A percentile compares a stretch with the other conserved stretches of the same genome.
Evolutionary conservation across 2,329 filamentous ascomycete species (phyloP).

Genomic region (Curvularia verruculosa): DNA sequence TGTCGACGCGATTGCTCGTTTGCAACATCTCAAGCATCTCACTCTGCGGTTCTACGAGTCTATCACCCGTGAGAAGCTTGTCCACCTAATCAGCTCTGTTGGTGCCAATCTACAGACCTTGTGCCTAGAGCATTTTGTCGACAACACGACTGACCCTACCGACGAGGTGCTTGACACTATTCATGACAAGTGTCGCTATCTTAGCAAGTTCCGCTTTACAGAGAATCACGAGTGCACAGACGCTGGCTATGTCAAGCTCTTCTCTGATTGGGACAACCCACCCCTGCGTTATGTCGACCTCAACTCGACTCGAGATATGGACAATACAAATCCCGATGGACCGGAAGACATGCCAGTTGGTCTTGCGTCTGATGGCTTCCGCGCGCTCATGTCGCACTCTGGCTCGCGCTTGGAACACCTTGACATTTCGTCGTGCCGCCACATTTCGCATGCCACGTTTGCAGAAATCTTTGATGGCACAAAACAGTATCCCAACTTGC

Average conservation of each 20-base stretch:
- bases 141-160: conserved; percentile 64
- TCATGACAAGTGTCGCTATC: conserved; percentile 68
- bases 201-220: conserved; percentile 80
- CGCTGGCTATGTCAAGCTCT: conserved; percentile 72
- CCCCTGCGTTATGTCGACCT: conserved; percentile 75
- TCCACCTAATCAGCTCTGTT: conserved; percentile 65
- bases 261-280: conserved; percentile 76
- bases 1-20: conserved; percentile 66
- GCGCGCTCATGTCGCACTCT: conserved; percentile 83
- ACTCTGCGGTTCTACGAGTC: conserved; percentile 70
- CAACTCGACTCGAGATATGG: conserved; percentile 76
- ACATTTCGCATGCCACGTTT: conserved; percentile 76
- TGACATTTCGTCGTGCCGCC: conserved; percentile 82
- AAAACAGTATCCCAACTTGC: conserved; percentile 69
- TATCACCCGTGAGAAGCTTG: conserved; percentile 64
- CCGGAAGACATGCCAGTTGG: conserved; percentile 67
- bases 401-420: conserved; percentile 68
- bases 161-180: conserved; percentile 69
- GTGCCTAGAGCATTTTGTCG: conserved; percentile 72
- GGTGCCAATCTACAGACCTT: conserved; percentile 75
- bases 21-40: conserved; percentile 73
- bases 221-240: conserved; percentile 80
- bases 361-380: conserved; percentile 76
- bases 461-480: conserved; percentile 71
- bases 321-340: conserved; percentile 71